Conservation (phyloP, 352 stramenopile species). For the Globisporangium irregulare region DNA sequence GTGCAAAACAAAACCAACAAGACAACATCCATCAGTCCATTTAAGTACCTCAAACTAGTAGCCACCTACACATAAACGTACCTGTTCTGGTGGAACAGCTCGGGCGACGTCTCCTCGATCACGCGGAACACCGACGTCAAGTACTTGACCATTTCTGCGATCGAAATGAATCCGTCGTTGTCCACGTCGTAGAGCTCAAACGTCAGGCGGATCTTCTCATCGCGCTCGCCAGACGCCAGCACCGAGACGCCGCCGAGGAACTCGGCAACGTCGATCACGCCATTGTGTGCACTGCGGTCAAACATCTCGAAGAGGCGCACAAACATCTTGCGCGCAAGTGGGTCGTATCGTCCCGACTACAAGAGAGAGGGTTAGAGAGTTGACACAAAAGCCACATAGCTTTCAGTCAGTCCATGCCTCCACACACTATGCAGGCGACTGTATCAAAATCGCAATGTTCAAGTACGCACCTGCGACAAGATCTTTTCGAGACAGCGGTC, state of each 20-base stretch:
- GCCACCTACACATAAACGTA: conserved; percentile 20
- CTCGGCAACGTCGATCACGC: conserved; percentile 75
- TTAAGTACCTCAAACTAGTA: background rate
- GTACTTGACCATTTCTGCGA: conserved; percentile 87
- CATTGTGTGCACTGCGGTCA: conserved; percentile 35
- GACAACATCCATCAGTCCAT: background rate
- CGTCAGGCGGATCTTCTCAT: conserved; percentile 80
- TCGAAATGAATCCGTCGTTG: conserved; percentile 78
- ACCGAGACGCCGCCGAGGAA: conserved; percentile 83
- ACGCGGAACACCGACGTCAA: conserved; percentile 83
- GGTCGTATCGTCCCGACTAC: conserved; percentile 66
- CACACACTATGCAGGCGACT: background rate
- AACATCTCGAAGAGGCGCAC: conserved; percentile 79
- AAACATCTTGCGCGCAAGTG: conserved; percentile 70
- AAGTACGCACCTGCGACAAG: conserved; percentile 48
- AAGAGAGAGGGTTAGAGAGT: background rate
- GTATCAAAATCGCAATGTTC: background rate
- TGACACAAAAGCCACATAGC: background rate
- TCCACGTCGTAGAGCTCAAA: conserved; percentile 88
- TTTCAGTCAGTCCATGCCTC: background rate
- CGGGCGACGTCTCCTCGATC: conserved; percentile 59
- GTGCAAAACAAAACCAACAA: background rate
- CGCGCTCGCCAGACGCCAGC: conserved; percentile 72
- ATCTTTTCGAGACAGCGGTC: conserved; percentile 75
- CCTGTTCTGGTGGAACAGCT: conserved; percentile 73